Evolutionary conservation across 768 basidiomycete species (phyloP), one percentile per base, ranked within the genome.

Genomic region (Gloeopeniophorella convolvens): DNA sequence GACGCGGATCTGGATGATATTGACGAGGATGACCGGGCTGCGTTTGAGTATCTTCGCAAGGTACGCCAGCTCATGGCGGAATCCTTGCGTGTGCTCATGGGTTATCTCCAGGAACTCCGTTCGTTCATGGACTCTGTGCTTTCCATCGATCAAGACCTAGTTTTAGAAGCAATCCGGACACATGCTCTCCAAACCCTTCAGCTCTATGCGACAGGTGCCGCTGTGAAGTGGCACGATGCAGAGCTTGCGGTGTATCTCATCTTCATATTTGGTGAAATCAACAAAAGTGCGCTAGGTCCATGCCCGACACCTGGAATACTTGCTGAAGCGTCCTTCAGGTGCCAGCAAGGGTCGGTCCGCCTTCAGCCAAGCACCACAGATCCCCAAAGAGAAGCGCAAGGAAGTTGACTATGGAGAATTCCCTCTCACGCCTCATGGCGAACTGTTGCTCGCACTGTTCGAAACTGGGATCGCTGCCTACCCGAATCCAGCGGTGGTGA

Each of bases 221-320:
- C 73, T 15, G 66, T 96, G 30, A 78, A 86, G 52, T 98, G 96
- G 96, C 82, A 91, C 59, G 85, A 94, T 56, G 90, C 88, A 3
- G 96, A 99, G 66, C 75, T 98, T 16, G 92, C 89, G 0, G 72
- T 95, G n/a, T 92, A 92, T 65, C 75, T 98, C 21, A 82, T 97
- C 9, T 97, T 83, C 62, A 87, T 95, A 28, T 98, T 89, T 60
- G 95, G 95, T 35, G 93, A 96, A 65, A 80, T 95, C 58, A 83
- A 81, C 66, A 95, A 91, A 73, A 80, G 94, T 92, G 50, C 44
- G 83, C 63, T 42, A 11, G 10, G 8, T 10, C 11, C 24, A 9
- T 2, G 7, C n/a, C 21, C 34, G 16, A 27, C 24, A 33, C 12
- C 5, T 4, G 7, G 3, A 15, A 57, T 15, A 11, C 18, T 9